Percentiles rank a stretch among this genome's conserved stretches.
Conservation (phyloP, 1,284 basidiomycete genomes). For the Ustilago loliicola region DNA sequence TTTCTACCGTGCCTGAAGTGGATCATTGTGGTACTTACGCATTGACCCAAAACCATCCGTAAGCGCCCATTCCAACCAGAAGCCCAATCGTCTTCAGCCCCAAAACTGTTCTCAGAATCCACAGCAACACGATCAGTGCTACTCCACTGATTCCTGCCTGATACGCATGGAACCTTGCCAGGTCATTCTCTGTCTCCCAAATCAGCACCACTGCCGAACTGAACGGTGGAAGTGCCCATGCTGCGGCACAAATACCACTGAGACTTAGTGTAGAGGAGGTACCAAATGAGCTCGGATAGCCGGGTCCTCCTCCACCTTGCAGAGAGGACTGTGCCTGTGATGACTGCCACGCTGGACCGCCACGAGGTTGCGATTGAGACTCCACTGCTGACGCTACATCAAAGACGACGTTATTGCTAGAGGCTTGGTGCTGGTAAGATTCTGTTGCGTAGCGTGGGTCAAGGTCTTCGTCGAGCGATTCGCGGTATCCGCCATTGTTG, state of each 20-base stretch:
- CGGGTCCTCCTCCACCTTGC: constrained; percentile 13
- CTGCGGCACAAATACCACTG: constrained; percentile 54
- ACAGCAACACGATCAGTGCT: constrained; percentile 45
- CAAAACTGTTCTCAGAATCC: constrained; percentile 53
- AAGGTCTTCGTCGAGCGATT: constrained; percentile 52
- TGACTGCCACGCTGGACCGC: constrained; percentile 28
- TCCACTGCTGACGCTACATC: constrained; percentile 46
- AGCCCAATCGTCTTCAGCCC: constrained; percentile 62
- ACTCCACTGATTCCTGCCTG: constrained; percentile 60
- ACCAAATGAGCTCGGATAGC: constrained; percentile 34
- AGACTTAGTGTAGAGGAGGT: constrained; percentile 55
- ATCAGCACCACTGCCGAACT: constrained; percentile 56
- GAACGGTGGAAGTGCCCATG: constrained; percentile 63
- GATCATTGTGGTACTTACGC: constrained; percentile 40
- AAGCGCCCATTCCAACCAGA: constrained; percentile 58
- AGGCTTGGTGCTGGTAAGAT: constrained; percentile 53
- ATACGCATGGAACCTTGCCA: constrained; percentile 65
- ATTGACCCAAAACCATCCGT: constrained; percentile 66
- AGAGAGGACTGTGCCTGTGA: constrained; percentile 1
- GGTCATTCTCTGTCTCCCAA: constrained; percentile 63
- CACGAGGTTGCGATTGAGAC: constrained; percentile 28
- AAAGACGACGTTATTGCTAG: constrained; percentile 42
- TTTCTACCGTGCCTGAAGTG: too few relatives aligned
- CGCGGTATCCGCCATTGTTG: constrained; percentile 31
- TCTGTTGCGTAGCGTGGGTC: constrained; percentile 62